Base-by-base conservation (phyloP, 495 filamentous ascomycete genomes). In the Evernia prunastri region DNA sequence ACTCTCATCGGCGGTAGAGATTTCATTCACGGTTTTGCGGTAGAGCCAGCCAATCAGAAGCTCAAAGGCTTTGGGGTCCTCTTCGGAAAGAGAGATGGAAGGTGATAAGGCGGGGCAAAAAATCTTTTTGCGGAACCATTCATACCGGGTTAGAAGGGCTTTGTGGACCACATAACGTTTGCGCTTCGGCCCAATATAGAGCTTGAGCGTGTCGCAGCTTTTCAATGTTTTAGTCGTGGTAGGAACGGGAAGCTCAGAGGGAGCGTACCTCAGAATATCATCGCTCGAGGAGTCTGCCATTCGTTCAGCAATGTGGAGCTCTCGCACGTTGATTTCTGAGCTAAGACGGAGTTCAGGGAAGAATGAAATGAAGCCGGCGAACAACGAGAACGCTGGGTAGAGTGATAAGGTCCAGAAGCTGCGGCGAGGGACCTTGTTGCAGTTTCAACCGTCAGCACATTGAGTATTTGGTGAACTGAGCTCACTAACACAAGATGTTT, bases 11-110 rank as follows among this genome's bases (percentile, higher is more conserved):
- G 10, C 17, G n/a, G 9, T 2, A 12, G 13, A 31, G 12, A 66
- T n/a, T 0, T 33, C 35, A 11, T 20, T 23, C 27, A 65, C 20
- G 12, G 11, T 66, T 8, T 59, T 47, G 7, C 51, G n/a, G 12
- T 45, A 47, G 1, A 61, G 63, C 63, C 63, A 66, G 7, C 12
- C 27, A 18, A 54, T n/a, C 10, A 65, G 49, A 27, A 35, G 63
- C 15, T 54, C 33, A 23, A 59, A 59, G 11, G 35, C 15, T 5
- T 39, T 15, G 11, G 43, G 56, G 23, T 59, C 37, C 37, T 33
- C 20, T 8, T 13, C 3, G 17, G 9, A 3, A 47, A 60, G 18
- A 27, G 42, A 25, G n/a, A 20, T 43, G 15, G 1, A 3, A 2
- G 13, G 27, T 0, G 37, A 17, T 9, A 56, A 56, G n/a, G 2